Evolutionary conservation across 1,284 basidiomycete genomes (phyloP).

Genomic region (Trichosporon sp.): DNA sequence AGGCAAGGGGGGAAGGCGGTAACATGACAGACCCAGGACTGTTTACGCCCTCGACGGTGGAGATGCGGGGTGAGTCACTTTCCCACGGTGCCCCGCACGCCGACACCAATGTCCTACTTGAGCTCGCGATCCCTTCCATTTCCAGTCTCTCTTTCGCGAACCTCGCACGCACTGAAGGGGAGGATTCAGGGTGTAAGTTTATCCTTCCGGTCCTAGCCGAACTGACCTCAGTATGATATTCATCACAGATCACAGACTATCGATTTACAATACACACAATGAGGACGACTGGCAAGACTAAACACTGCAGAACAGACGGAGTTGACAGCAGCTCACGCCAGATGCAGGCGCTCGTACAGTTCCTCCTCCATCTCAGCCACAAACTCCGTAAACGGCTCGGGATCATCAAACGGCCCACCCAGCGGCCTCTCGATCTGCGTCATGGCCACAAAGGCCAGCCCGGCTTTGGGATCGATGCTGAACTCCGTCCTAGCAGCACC

Average conservation of each 20-base stretch:
- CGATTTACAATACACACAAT: no score
- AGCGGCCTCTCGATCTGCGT: constrained; percentile 1
- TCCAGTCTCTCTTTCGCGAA: no score
- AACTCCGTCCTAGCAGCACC: constrained; percentile 36
- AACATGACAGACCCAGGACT: constrained; percentile 3
- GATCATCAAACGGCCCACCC: background rate
- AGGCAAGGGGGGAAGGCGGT: background rate
- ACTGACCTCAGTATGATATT: no score
- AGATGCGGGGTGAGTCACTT: constrained; percentile 11
- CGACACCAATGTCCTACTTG: no score
- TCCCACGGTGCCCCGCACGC: constrained; percentile 4
- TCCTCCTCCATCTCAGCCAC: background rate
- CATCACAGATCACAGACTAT: no score
- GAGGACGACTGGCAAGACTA: no score
- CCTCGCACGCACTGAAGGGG: no score
- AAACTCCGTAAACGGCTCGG: background rate
- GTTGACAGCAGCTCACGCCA: background rate
- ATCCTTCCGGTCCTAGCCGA: no score
- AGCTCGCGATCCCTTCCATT: no score
- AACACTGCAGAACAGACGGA: no score
- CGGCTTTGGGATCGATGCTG: constrained; percentile 41
- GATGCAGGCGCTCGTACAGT: background rate
- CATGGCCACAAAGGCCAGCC: constrained; percentile 26
- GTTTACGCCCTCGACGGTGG: background rate
- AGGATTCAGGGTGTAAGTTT: no score